Base-by-base conservation (phyloP, 805 yeast species). In the Phaffomyces opuntiae region DNA sequence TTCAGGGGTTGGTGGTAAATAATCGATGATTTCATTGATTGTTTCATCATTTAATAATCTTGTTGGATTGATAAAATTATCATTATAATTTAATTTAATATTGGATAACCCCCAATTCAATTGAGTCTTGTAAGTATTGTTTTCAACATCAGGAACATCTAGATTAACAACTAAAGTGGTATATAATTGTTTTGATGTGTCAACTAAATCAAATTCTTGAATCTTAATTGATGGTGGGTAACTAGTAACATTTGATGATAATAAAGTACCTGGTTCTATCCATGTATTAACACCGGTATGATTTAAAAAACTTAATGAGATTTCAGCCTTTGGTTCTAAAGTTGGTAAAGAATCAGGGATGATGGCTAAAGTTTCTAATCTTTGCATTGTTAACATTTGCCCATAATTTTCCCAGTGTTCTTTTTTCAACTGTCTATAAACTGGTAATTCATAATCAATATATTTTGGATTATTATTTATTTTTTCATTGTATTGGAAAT, bases 291-390 rank as follows among this genome's bases (percentile, higher is more conserved):
- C 74, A 47, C 75, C 73, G 5, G 78, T 70, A 50, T 79, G 80
- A 59, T 81, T 86, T 6, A 89, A 82, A 60, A 90, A 90, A 65
- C 80, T 80, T 39, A 93, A 59, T 39, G 77, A 72, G 7, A 91
- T 86, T 43, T 85, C 88, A 16, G 78, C 91, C 51, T 73, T 68
- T 17, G 98, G 98, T 9, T 76, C 81, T 47, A 93, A 65, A 2
- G 97, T 89, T 26, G 97, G 93, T 63, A 93, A 62, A 4, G 98
- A 90, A 62, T 93, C 99, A 14, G 99, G 99, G 48, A 93, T 86
- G 38, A 87, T 87, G 38, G 75, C 76, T 54, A 88, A 68, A 46
- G 84, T 80, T 67, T 93, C 99, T 44, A 93, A 66, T 69, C 98
- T 80, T 69, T 93, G 97, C 93, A 93, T 87, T 44, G 83, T 70